Percentiles rank a stretch among this genome's conserved stretches.
phyloP scores from a whole-genome alignment of 768 basidiomycete genomes.

The Nidularia sp. region DNA sequence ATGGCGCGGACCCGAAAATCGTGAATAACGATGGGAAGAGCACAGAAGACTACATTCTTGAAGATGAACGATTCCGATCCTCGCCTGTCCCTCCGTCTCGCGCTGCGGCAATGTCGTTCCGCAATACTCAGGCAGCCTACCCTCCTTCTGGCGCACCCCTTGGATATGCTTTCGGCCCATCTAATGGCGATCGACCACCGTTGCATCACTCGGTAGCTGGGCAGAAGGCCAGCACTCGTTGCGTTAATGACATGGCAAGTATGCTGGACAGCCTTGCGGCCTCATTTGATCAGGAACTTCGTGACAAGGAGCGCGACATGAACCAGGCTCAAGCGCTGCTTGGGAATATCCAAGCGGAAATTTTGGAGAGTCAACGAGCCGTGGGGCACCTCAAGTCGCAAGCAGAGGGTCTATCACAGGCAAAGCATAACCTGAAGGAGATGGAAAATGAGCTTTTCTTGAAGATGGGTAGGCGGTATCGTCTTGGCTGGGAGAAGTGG shows the following conservation, averaged over 20 bases:
- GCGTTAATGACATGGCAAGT: conserved; percentile 77
- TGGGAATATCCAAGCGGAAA: conserved; percentile 84
- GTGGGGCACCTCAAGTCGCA: conserved; percentile 68
- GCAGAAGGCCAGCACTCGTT: conserved; percentile 81
- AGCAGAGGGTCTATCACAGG: conserved; percentile 60
- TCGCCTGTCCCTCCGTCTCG: conserved; percentile 81
- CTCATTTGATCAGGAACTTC: conserved; percentile 88
- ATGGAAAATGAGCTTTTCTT: conserved; percentile 62
- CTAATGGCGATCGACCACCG: conserved; percentile 62
- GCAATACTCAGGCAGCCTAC: conserved; percentile 62
- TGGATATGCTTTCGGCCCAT: conserved; percentile 39
- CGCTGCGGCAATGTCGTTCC: conserved; percentile 62
- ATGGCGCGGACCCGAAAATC: conserved; percentile 94
- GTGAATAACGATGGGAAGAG: conserved; percentile 93
- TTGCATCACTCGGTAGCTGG: conserved; percentile 84
- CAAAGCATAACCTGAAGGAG: conserved; percentile 52
- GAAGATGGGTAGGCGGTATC: conserved; percentile 81
- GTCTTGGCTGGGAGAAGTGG: conserved; percentile 93
- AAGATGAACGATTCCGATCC: conserved; percentile 94
- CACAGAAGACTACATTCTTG: conserved; percentile 97
- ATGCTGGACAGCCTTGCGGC: conserved; percentile 87
- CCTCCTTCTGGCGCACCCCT: conserved; percentile 39
- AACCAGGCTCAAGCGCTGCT: conserved; percentile 86
- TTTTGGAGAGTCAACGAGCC: conserved; percentile 77
- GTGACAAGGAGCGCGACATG: conserved; percentile 88